A percentile compares a stretch with the other conserved stretches of the same genome.
Conservation (phyloP, 495 filamentous ascomycete species). For the Hapsidospora chrysogenum region DNA sequence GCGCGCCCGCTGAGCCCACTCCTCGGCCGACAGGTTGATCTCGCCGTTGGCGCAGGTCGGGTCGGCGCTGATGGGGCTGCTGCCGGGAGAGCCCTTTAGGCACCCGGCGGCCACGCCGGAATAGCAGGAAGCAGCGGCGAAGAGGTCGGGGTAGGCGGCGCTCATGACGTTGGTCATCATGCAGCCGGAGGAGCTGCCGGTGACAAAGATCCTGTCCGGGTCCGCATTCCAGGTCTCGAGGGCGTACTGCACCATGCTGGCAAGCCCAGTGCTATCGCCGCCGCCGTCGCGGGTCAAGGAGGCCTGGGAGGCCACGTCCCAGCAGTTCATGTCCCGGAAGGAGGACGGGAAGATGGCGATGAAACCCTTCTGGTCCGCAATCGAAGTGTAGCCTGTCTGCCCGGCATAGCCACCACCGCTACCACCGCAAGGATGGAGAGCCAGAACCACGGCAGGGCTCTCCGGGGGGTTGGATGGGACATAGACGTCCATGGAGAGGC, state of each 20-base stretch:
- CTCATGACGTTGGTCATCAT: conserved; percentile 10
- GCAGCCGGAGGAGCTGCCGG: conserved; percentile 18
- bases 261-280: conserved; percentile 31
- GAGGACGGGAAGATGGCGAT: no score
- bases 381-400: no score
- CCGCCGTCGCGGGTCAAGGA: conserved; percentile 31
- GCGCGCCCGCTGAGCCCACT: conserved; percentile 25
- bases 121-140: conserved; percentile 21
- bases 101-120: conserved; percentile 22
- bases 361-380: no score
- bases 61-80: not conserved
- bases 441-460: no score
- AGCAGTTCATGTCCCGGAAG: no score
- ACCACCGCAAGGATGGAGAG: no score
- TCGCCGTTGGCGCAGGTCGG: not conserved
- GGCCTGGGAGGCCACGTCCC: no score
- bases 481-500: no score
- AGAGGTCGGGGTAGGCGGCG: conserved; percentile 17
- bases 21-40: conserved; percentile 11
- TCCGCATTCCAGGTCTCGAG: conserved; percentile 27
- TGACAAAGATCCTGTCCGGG: conserved; percentile 24
- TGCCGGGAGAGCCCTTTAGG: conserved; percentile 16
- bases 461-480: no score
- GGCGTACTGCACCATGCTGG: conserved; percentile 36
- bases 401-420: no score